phyloP scores from a whole-genome alignment of 768 basidiomycete genomes.

The Naganishia onofrii region DNA sequence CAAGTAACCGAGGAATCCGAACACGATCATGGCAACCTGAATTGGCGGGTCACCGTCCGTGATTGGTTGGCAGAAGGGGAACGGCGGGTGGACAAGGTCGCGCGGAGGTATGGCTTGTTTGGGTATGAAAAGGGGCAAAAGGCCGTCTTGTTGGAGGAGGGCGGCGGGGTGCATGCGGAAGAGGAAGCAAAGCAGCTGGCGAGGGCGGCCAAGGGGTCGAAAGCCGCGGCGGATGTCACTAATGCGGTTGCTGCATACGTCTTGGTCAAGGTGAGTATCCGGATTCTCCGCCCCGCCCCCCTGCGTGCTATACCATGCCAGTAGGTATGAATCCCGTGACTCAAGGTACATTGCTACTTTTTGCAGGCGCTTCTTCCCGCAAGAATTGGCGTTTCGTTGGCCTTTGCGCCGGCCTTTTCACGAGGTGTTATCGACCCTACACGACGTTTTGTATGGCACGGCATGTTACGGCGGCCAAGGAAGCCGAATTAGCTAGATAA shows the following conservation, averaged over 20 bases:
- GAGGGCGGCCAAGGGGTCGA: neutral
- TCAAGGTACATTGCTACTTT: constrained; percentile 2
- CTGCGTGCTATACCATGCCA: too few species aligned
- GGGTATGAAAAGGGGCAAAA: constrained; percentile 58
- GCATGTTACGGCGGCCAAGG: constrained; percentile 21
- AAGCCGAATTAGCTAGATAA: neutral
- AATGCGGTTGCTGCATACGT: constrained; percentile 81
- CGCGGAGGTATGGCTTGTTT: constrained; percentile 73
- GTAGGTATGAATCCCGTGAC: too few species aligned
- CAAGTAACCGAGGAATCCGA: constrained; percentile 16
- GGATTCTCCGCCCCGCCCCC: too few species aligned
- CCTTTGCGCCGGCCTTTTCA: constrained; percentile 71
- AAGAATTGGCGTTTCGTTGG: constrained; percentile 69
- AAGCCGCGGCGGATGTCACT: constrained; percentile 69
- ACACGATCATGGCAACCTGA: constrained; percentile 21
- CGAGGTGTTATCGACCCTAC: constrained; percentile 66
- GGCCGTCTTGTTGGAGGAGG: neutral
- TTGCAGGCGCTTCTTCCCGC: constrained; percentile 69
- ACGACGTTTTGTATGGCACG: constrained; percentile 43
- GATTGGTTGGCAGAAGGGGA: constrained; percentile 77
- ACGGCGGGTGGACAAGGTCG: constrained; percentile 67
- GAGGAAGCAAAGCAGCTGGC: constrained; percentile 39
- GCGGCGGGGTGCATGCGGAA: constrained; percentile 20
- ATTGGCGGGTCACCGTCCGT: constrained; percentile 53
- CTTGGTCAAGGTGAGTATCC: constrained; percentile 64